Conservation (phyloP, 225 moss, liverwort and hornwort species). For the Climacium dendroides region DNA sequence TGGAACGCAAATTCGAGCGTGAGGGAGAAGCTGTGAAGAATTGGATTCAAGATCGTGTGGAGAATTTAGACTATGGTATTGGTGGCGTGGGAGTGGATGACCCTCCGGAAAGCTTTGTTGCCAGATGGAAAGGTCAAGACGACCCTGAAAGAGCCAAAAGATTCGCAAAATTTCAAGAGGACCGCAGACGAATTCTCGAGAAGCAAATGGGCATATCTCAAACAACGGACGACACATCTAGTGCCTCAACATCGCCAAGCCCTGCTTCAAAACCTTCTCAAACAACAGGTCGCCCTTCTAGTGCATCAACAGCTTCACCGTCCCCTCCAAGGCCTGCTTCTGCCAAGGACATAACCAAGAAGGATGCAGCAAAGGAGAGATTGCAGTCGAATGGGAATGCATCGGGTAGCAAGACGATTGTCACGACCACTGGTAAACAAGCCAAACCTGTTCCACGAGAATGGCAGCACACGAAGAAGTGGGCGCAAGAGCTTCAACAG, state of each 20-base stretch:
- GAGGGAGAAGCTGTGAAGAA: constrained; percentile 88
- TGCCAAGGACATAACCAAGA: not conserved
- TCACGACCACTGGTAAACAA: constrained; percentile 30
- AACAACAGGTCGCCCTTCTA: not conserved
- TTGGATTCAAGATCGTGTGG: constrained; percentile 96
- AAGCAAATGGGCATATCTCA: constrained; percentile 36
- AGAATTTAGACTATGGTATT: constrained; percentile 89
- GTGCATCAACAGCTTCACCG: not conserved
- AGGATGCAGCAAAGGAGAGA: constrained; percentile 17
- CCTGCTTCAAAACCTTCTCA: not conserved
- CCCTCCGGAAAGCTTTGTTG: constrained; percentile 54
- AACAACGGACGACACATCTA: not conserved
- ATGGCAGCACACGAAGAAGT: constrained; percentile 86
- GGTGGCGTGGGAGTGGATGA: constrained; percentile 65
- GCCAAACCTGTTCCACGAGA: constrained; percentile 25
- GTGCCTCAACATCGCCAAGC: not conserved
- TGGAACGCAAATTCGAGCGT: constrained; percentile 90
- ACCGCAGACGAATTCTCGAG: constrained; percentile 52
- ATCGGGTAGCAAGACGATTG: constrained; percentile 23
- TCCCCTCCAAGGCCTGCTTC: not conserved
- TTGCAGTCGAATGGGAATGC: constrained; percentile 25
- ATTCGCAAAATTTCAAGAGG: constrained; percentile 46
- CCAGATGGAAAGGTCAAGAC: constrained; percentile 59
- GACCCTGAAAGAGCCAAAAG: constrained; percentile 5
- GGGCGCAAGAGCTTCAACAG: constrained; percentile 72